phyloP scores from a whole-genome alignment of 306 rosid species.

The Alnus rubra region DNA sequence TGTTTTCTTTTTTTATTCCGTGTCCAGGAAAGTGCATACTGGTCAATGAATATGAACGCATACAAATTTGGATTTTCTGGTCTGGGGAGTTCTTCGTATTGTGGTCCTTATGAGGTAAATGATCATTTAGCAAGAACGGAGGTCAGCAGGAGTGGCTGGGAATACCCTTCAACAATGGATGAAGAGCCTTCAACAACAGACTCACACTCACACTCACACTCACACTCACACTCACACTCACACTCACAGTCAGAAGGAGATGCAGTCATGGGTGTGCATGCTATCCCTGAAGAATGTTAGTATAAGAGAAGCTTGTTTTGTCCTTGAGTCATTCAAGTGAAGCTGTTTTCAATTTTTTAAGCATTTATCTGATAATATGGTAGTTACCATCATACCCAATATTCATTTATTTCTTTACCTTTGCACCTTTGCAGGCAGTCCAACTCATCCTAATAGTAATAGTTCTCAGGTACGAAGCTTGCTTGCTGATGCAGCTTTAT shows the following conservation, averaged over 20 bases:
- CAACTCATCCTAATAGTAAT: slow-evolving; percentile 51
- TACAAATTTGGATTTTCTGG: slow-evolving; percentile 74
- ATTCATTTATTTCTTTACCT: slow-evolving; percentile 4
- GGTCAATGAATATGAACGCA: slow-evolving; percentile 86
- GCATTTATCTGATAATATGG: background rate
- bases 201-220: slow-evolving; percentile 49
- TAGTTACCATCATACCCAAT: slow-evolving; percentile 2
- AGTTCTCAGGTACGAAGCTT: slow-evolving; percentile 66
- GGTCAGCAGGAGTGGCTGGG: slow-evolving; percentile 67
- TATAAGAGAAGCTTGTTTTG: slow-evolving; percentile 27
- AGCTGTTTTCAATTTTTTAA: background rate
- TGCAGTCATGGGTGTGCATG: slow-evolving; percentile 48
- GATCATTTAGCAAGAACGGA: slow-evolving; percentile 75
- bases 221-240: slow-evolving; percentile 50
- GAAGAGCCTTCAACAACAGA: slow-evolving; percentile 55
- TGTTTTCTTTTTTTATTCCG: slow-evolving; percentile 10
- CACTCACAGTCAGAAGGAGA: slow-evolving; percentile 64
- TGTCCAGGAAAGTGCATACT: slow-evolving; percentile 71
- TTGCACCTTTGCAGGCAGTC: slow-evolving; percentile 50
- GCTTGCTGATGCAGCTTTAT: slow-evolving; percentile 21
- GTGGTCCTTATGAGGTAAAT: slow-evolving; percentile 61
- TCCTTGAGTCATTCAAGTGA: background rate
- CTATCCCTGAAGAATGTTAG: slow-evolving; percentile 85
- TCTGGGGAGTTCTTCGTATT: slow-evolving; percentile 64
- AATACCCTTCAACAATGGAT: slow-evolving; percentile 50